phyloP scores from a whole-genome alignment of 2,329 filamentous ascomycete species.

The Xylaria sp. region DNA sequence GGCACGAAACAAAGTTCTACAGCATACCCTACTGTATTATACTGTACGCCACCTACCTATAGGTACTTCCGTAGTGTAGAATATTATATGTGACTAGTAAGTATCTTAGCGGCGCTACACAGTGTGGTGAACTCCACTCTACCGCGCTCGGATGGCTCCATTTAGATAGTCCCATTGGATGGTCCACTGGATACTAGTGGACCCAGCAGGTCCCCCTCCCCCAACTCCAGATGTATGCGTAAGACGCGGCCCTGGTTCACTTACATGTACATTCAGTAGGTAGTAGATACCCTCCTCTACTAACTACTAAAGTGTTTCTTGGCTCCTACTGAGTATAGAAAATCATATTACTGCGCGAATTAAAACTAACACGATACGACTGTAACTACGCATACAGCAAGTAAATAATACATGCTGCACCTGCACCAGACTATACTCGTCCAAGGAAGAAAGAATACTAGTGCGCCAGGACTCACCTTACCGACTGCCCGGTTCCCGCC shows the following conservation, averaged over 20 bases:
- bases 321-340: constrained; percentile 3
- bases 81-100: too few relatives aligned
- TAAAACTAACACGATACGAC: constrained; percentile 8
- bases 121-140: background rate
- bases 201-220: background rate
- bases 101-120: background rate
- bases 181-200: background rate
- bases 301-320: background rate
- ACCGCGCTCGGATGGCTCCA: background rate
- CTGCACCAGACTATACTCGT: background rate
- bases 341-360: constrained; percentile 2
- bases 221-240: too few relatives aligned
- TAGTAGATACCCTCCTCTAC: background rate
- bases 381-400: background rate
- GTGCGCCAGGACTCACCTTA: constrained; percentile 10
- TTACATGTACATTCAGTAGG: background rate
- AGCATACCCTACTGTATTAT: background rate
- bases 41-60: background rate
- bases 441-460: background rate
- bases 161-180: constrained; percentile 19
- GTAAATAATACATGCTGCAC: background rate
- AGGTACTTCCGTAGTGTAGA: too few relatives aligned
- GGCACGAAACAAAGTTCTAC: background rate
- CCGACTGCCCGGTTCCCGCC: constrained; percentile 28
- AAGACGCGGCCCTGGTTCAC: background rate